Conservation (phyloP, 768 basidiomycete genomes). For the Floccularia luteovirens region DNA sequence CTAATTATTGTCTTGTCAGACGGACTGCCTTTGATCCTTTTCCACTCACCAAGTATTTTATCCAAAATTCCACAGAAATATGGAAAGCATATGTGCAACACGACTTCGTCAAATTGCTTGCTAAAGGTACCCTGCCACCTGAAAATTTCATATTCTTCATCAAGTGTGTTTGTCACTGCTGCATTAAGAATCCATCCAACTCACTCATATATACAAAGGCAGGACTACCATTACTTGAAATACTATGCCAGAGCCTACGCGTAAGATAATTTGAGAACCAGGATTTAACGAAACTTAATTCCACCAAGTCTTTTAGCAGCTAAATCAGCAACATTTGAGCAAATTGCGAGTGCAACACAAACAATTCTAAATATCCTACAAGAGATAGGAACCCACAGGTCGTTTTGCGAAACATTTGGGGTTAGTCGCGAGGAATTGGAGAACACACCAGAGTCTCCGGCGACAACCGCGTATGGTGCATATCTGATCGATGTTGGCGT, state of each 20-base stretch:
- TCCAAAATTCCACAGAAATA: conserved; percentile 39
- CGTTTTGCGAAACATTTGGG: conserved; percentile 67
- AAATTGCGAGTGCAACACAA: conserved; percentile 55
- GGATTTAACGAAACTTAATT: background rate
- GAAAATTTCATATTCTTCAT: conserved; percentile 80
- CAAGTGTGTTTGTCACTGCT: conserved; percentile 41
- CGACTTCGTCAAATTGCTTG: conserved; percentile 74
- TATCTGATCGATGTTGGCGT: conserved; percentile 78
- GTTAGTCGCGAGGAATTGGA: conserved; percentile 55
- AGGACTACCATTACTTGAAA: conserved; percentile 75
- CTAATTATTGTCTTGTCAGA: conserved; percentile 22
- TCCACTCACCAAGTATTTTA: conserved; percentile 61
- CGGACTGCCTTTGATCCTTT: conserved; percentile 53
- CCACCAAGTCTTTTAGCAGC: conserved; percentile 60
- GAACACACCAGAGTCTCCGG: conserved; percentile 53
- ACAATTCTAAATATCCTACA: conserved; percentile 56
- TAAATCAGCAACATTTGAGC: conserved; percentile 60
- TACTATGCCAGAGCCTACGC: conserved; percentile 83
- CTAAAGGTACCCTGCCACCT: conserved; percentile 57
- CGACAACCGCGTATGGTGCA: conserved; percentile 81
- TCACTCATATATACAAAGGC: conserved; percentile 31
- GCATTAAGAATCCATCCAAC: background rate
- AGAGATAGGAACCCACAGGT: conserved; percentile 68
- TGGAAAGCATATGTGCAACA: conserved; percentile 82
- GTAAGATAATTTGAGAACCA: conserved; percentile 23